phyloP scores from a whole-genome alignment of 2,329 filamentous ascomycete species.

The Orbilia brochopaga region DNA sequence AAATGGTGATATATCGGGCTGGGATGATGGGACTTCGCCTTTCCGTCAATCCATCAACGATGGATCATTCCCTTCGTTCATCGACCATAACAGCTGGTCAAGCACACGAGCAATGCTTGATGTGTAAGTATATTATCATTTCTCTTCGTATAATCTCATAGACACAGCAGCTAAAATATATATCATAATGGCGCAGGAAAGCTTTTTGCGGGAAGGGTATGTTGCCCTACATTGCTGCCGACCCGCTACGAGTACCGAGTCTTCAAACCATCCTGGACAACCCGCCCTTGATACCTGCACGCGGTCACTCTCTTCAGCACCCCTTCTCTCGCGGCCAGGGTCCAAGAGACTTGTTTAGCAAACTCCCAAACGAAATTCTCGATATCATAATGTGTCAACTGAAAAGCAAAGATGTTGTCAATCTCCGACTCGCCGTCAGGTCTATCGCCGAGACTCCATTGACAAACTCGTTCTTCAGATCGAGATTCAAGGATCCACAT shows the following conservation, averaged over 20 bases:
- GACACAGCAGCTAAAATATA: neutral
- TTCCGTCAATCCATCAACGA: slow-evolving; percentile 47
- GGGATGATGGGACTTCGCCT: slow-evolving; percentile 45
- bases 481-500: slow-evolving; percentile 47
- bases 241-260: slow-evolving; percentile 33
- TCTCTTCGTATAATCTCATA: neutral
- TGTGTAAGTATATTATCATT: slow-evolving; percentile 20
- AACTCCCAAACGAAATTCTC: slow-evolving; percentile 45
- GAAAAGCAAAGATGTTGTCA: slow-evolving; percentile 35
- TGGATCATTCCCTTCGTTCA: slow-evolving; percentile 44
- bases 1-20: slow-evolving; percentile 42
- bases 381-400: slow-evolving; percentile 47
- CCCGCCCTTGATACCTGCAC: slow-evolving; percentile 37
- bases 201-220: slow-evolving; percentile 43
- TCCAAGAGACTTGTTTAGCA: slow-evolving; percentile 41
- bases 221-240: slow-evolving; percentile 43
- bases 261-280: slow-evolving; percentile 36
- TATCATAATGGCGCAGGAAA: slow-evolving; percentile 11
- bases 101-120: slow-evolving; percentile 40
- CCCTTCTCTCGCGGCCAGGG: slow-evolving; percentile 32
- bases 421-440: slow-evolving; percentile 40
- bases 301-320: slow-evolving; percentile 22
- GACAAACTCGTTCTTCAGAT: slow-evolving; percentile 49
- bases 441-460: slow-evolving; percentile 46
- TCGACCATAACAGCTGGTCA: slow-evolving; percentile 46